These are phyloP conservation scores for Elongisporangium anandrum DNA, from an alignment of 352 stramenopile genomes.

Conservation along the genomic window DNA sequence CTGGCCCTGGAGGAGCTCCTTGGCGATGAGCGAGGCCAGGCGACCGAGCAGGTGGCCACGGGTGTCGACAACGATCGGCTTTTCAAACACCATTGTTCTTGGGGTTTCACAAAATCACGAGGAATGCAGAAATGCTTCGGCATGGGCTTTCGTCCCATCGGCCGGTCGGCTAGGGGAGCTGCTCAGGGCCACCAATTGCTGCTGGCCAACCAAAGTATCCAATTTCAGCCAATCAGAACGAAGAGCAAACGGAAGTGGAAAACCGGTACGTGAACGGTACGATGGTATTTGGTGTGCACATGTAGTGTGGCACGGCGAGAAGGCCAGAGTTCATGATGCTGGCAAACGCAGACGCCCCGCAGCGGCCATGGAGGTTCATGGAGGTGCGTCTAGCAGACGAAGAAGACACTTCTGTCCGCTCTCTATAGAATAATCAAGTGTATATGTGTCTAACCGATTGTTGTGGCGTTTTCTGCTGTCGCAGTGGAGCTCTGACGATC, in stretches of 20 bases:
- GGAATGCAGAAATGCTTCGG: conserved; percentile 69
- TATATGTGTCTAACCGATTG: not conserved
- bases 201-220: conserved; percentile 12
- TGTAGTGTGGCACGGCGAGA: not conserved
- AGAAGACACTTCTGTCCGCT: not conserved
- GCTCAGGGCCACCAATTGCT: conserved; percentile 12
- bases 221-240: not conserved
- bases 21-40: conserved; percentile 97
- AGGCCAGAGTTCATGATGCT: not conserved
- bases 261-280: not conserved
- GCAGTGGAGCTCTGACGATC: not conserved
- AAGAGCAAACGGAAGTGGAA: not conserved
- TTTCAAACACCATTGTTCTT: conserved; percentile 91
- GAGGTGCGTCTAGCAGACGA: not conserved
- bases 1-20: conserved; percentile 99
- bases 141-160: not conserved
- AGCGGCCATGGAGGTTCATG: not conserved
- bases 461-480: not conserved
- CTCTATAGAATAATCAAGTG: not conserved
- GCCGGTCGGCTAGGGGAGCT: not conserved
- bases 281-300: not conserved
- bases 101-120: conserved; percentile 32
- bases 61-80: conserved; percentile 97
- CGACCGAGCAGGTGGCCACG: conserved; percentile 98
- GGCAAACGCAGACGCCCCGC: not conserved